phyloP scores from a whole-genome alignment of 305 asterid genomes.

The Vinca major region DNA sequence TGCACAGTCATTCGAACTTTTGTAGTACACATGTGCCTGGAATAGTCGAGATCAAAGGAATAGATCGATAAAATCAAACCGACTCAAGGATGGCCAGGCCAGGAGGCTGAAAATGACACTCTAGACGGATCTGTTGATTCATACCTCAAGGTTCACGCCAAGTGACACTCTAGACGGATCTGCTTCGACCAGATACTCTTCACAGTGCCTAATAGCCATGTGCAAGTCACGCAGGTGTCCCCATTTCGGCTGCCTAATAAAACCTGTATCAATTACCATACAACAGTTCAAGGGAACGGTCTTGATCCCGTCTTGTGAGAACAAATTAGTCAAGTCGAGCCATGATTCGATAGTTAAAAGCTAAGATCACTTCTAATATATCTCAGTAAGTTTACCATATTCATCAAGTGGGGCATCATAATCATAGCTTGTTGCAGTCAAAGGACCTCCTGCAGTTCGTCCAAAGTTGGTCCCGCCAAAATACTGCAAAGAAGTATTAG shows the following conservation, averaged over 20 bases:
- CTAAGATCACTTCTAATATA: neutral
- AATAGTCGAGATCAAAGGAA: constrained; percentile 6
- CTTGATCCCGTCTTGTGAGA: neutral
- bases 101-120: constrained; percentile 24
- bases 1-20: constrained; percentile 51
- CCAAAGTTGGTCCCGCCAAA: constrained; percentile 91
- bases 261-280: constrained; percentile 35
- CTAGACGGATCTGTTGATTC: constrained; percentile 28
- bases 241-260: constrained; percentile 69
- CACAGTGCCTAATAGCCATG: constrained; percentile 54
- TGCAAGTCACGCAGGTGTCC: constrained; percentile 77
- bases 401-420: constrained; percentile 84
- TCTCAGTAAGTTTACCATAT: constrained; percentile 43
- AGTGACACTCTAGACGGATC: constrained; percentile 49
- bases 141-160: constrained; percentile 68
- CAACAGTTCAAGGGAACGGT: neutral
- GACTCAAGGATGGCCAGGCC: too few species aligned
- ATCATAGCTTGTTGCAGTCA: constrained; percentile 74
- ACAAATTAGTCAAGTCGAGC: too few species aligned
- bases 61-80: neutral
- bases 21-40: constrained; percentile 76
- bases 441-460: constrained; percentile 78
- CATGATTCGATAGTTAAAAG: neutral
- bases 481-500: constrained; percentile 34
- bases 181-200: constrained; percentile 57